Conservation (phyloP, 2,329 filamentous ascomycete species). For the Colletotrichum zoysiae region DNA sequence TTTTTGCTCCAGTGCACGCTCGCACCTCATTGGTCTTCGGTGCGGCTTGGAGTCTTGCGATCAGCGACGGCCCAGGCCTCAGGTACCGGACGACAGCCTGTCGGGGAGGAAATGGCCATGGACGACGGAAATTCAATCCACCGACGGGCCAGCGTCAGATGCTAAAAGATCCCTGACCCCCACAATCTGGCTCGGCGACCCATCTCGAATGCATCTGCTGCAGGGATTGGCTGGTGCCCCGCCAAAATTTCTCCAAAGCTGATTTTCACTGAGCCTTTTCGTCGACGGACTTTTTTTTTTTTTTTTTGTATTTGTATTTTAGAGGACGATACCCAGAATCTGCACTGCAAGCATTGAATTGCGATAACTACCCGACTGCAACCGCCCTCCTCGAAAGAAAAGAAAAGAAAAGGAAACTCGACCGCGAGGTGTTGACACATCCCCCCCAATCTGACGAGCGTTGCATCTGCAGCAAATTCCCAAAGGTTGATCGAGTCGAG, state of each 20-base stretch:
- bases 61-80: constrained; percentile 23
- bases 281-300: neutral
- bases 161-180: constrained; percentile 11
- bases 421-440: neutral
- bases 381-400: neutral
- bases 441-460: neutral
- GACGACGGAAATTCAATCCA: constrained; percentile 38
- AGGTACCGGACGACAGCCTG: constrained; percentile 12
- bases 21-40: constrained; percentile 5
- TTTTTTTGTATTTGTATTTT: neutral
- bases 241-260: constrained; percentile 43
- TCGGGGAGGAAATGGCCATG: neutral
- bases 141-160: constrained; percentile 6
- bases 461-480: neutral
- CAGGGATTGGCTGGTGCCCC: constrained; percentile 42
- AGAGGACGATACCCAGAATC: neutral
- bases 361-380: neutral
- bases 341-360: neutral
- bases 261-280: constrained; percentile 30
- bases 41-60: constrained; percentile 19
- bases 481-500: neutral
- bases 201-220: constrained; percentile 33
- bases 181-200: neutral
- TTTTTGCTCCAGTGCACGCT: constrained; percentile 5
- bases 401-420: neutral